These are phyloP conservation scores for Blastobotrys petasosporus DNA, from an alignment of 1,139 yeast genomes.

Conservation along the genomic window DNA sequence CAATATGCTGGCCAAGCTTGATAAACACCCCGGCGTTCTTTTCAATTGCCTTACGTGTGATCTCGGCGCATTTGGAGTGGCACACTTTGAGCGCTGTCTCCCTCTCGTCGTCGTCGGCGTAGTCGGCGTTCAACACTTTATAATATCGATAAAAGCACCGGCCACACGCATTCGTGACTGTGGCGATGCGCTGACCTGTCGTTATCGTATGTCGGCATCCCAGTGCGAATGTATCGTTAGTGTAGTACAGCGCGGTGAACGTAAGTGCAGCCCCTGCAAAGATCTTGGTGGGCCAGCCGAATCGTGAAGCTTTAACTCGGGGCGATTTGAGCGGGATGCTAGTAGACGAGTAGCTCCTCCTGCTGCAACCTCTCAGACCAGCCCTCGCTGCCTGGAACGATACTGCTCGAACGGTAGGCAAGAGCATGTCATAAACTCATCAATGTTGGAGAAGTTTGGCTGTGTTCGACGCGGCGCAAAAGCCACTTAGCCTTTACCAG, in stretches of 20 bases:
- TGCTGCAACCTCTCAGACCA: too few relatives aligned
- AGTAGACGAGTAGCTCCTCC: too few relatives aligned
- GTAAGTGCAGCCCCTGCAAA: slow-evolving; percentile 3
- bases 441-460: too few relatives aligned
- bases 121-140: slow-evolving; percentile 46
- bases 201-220: slow-evolving; percentile 26
- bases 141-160: slow-evolving; percentile 44
- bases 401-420: too few relatives aligned
- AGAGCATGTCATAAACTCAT: too few relatives aligned
- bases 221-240: slow-evolving; percentile 18
- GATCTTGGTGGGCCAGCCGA: not conserved
- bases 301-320: not conserved
- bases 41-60: slow-evolving; percentile 74
- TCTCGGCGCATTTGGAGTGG: slow-evolving; percentile 70
- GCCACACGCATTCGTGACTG: slow-evolving; percentile 31
- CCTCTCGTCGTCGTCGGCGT: slow-evolving; percentile 45
- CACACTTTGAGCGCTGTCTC: slow-evolving; percentile 50
- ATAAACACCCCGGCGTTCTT: slow-evolving; percentile 88
- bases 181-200: slow-evolving; percentile 29
- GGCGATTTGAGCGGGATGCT: too few relatives aligned
- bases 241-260: slow-evolving; percentile 7
- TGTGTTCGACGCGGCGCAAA: too few relatives aligned
- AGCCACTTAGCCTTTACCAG: too few relatives aligned
- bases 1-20: slow-evolving; percentile 88
- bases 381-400: too few relatives aligned